Base-by-base conservation (phyloP, 164 flowering plant genomes). In the Sedum album region DNA sequence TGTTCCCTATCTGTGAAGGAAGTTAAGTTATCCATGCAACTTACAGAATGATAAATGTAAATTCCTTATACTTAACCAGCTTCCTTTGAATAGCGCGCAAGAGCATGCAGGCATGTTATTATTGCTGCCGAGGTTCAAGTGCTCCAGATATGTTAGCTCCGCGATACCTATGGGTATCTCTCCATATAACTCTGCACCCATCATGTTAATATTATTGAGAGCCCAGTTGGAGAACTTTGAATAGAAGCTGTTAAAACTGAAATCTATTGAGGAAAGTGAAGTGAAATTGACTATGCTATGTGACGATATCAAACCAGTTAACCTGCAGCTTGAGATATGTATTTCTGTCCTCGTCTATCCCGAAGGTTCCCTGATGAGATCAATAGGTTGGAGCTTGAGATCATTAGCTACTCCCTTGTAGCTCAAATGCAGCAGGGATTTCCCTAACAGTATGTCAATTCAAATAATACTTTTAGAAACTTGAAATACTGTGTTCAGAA, bases 211-310 rank as follows among this genome's bases (percentile, higher is more conserved):
- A 41, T 66, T 0, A 36, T 26, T 31, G n/a, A n/a, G n/a, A n/a
- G n/a, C n/a, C n/a, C n/a, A n/a, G n/a, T n/a, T n/a, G n/a, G n/a
- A n/a, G n/a, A 67, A 46, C 26, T 20, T 17, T 17, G 69, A 67
- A 26, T 0, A 30, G 28, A 67, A 67, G 44, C 60, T 35, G 53
- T 64, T 64, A 18, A 0, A 1, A 21, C 53, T 51, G 44, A 67
- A 53, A 25, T 68, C 69, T 25, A 68, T 46, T 2, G 42, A 48
- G 13, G 25, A 35, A 30, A 73, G 71, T 4, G 75, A 73, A 8
- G 71, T 62, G 38, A 65, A 65, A 53, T 69, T 73, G 25, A 68
- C 35, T 2, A 23, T 2, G 17, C 65, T 55, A 9, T 36, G 28
- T 15, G 65, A 71, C 20, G 39, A 20, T 55, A 33, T 48, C 31